Base-by-base conservation (phyloP, 2,329 filamentous ascomycete genomes). In the Aureobasidium sp. region DNA sequence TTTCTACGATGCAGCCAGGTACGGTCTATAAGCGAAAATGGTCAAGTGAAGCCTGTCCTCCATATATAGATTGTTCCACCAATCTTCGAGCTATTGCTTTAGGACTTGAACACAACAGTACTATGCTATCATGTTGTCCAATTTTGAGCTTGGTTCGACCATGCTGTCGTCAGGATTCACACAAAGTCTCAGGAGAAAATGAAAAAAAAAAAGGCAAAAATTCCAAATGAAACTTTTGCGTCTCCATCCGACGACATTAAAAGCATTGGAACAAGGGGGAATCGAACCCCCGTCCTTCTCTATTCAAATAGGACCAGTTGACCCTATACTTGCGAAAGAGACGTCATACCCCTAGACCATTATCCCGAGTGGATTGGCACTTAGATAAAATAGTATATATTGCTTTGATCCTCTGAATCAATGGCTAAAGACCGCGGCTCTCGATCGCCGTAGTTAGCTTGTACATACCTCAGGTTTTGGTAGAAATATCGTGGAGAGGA, bases 221-320 rank as follows among this genome's bases (percentile, higher is more conserved):
- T n/a, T n/a, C n/a, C n/a, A n/a, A n/a, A n/a, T n/a, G n/a, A n/a
- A n/a, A n/a, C 12, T 30, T 30, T 30, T 30, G 6, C 27, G 6
- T 30, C 12, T 30, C 27, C 27, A 30, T 30, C 27, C 12, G n/a
- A n/a, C n/a, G n/a, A n/a, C n/a, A n/a, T n/a, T n/a, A 30, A 30
- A 30, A 30, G 29, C 29, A 30, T 30, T 48, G 44, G 44, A 48
- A 19, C 24, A 14, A 16, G n/a, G 6, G 44, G 30, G 44, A 48
- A 48, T 48, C 44, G 44, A 48, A 48, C 44, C 30, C 44, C 10
- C 21, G 44, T 37, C 34, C 44, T 48, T 22, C 32, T 34, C 35
- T 22, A 38, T n/a, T n/a, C n/a, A n/a, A n/a, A n/a, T n/a, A n/a
- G n/a, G n/a, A n/a, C n/a, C n/a, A n/a, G n/a, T n/a, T n/a, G 4